Evolutionary conservation across 2,329 filamentous ascomycete species (phyloP).

Genomic region (Nothophaeocryptopus gaeumannii): DNA sequence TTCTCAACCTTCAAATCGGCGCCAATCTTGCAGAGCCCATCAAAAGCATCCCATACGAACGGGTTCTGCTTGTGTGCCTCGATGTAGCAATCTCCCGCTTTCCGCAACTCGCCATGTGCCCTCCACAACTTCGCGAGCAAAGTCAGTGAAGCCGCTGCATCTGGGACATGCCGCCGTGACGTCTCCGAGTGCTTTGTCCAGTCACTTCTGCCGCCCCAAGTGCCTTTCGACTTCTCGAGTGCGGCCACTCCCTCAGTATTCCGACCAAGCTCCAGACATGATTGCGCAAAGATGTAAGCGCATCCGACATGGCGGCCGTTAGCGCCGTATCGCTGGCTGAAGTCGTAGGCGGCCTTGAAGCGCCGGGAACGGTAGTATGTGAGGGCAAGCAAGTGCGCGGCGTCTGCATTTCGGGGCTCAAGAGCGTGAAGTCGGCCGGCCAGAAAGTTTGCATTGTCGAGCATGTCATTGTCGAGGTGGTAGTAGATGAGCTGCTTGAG

Average conservation of each 20-base stretch:
- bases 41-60: conserved; percentile 98
- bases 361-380: conserved; percentile 82
- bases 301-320: conserved; percentile 79
- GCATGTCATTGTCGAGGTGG: conserved; percentile 82
- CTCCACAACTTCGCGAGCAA: conserved; percentile 84
- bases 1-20: conserved; percentile 77
- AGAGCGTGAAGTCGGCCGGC: conserved; percentile 81
- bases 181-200: conserved; percentile 78
- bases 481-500: conserved; percentile 66
- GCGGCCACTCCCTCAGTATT: conserved; percentile 78
- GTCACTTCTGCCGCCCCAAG: conserved; percentile 72
- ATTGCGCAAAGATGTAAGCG: conserved; percentile 86
- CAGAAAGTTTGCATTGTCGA: conserved; percentile 90
- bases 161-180: conserved; percentile 70
- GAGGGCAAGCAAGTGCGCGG: conserved; percentile 76
- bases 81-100: conserved; percentile 82
- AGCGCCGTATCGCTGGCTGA: conserved; percentile 67
- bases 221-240: conserved; percentile 74
- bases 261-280: conserved; percentile 75
- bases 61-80: conserved; percentile 86
- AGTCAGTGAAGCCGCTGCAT: conserved; percentile 78
- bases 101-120: conserved; percentile 74
- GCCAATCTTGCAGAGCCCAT: conserved; percentile 77
- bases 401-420: conserved; percentile 76
- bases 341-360: conserved; percentile 80